Evolutionary conservation across 140 eudicot genomes (phyloP).

Genomic region (Senecio squalidus): DNA sequence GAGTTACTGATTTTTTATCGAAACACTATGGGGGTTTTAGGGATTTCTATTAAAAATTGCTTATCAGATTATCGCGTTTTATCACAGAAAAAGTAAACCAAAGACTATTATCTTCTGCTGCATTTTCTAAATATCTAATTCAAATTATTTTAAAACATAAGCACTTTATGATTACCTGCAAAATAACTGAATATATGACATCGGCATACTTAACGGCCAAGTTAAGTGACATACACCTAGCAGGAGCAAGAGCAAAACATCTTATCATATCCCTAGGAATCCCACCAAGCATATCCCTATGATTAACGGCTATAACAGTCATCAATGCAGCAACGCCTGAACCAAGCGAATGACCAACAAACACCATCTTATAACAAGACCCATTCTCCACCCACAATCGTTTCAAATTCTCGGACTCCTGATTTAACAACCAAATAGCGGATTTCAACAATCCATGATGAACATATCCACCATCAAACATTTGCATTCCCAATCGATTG

Average conservation of each 20-base stretch:
- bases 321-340: conserved; percentile 85
- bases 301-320: conserved; percentile 61
- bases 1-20: too few relatives aligned
- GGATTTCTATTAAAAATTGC: too few relatives aligned
- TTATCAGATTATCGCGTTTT: too few relatives aligned
- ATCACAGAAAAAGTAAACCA: too few relatives aligned
- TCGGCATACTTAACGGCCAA: conserved; percentile 83
- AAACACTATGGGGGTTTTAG: too few relatives aligned
- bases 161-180: conserved; percentile 57
- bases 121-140: too few relatives aligned
- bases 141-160: too few relatives aligned
- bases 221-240: conserved; percentile 77
- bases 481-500: conserved; percentile 44
- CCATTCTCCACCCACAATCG: conserved; percentile 68
- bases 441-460: conserved; percentile 78
- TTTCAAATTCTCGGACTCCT: conserved; percentile 50
- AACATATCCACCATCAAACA: conserved; percentile 90
- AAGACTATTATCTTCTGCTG: too few relatives aligned
- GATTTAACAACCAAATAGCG: conserved; percentile 58
- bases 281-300: conserved; percentile 53
- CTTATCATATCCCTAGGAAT: conserved; percentile 50
- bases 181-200: conserved; percentile 55
- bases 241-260: conserved; percentile 77
- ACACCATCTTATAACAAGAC: conserved; percentile 53
- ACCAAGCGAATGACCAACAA: conserved; percentile 82